These are phyloP conservation scores for Phytophthora sansomeana DNA, from an alignment of 352 stramenopile species.

Conservation along the genomic window DNA sequence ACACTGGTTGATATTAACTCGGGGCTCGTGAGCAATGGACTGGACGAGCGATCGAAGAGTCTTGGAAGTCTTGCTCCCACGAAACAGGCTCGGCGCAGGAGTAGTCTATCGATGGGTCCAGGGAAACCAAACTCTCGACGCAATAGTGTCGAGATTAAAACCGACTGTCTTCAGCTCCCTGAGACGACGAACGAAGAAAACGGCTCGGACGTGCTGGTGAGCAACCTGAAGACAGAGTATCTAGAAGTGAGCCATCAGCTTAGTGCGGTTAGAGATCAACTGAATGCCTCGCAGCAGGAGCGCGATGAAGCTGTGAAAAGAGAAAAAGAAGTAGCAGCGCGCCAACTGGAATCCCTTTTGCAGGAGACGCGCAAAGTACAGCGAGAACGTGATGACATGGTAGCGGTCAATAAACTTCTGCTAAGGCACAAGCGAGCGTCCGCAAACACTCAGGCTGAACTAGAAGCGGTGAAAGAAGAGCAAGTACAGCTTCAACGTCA, in stretches of 20 bases:
- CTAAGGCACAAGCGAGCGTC: slow-evolving; percentile 43
- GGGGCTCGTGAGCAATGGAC: slow-evolving; percentile 8
- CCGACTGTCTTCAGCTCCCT: slow-evolving; percentile 29
- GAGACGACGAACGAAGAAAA: slow-evolving; percentile 19
- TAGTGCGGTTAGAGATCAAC: slow-evolving; percentile 26
- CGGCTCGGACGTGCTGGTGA: slow-evolving; percentile 16
- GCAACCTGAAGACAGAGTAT: slow-evolving; percentile 42
- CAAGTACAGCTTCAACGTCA: slow-evolving; percentile 33
- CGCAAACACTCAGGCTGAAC: slow-evolving; percentile 21
- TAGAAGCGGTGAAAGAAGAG: slow-evolving; percentile 32
- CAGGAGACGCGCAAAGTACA: slow-evolving; percentile 40
- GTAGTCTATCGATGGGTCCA: slow-evolving; percentile 32
- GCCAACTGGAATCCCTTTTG: slow-evolving; percentile 32
- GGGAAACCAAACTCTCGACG: slow-evolving; percentile 23
- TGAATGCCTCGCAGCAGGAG: slow-evolving; percentile 23
- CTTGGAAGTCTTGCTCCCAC: slow-evolving; percentile 17
- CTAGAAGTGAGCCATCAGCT: slow-evolving; percentile 45
- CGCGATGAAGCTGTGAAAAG: slow-evolving; percentile 17
- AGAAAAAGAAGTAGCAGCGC: slow-evolving; percentile 32
- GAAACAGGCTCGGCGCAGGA: slow-evolving; percentile 31
- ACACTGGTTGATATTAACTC: slow-evolving; percentile 50
- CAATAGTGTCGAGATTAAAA: slow-evolving; percentile 34
- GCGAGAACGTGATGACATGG: slow-evolving; percentile 48
- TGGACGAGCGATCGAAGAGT: slow-evolving; percentile 32
- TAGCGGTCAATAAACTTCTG: slow-evolving; percentile 47